A percentile compares a stretch with the other conserved stretches of the same genome.
Conservation (phyloP, 129 eudicot species). For the Flaveria ramosissima region DNA sequence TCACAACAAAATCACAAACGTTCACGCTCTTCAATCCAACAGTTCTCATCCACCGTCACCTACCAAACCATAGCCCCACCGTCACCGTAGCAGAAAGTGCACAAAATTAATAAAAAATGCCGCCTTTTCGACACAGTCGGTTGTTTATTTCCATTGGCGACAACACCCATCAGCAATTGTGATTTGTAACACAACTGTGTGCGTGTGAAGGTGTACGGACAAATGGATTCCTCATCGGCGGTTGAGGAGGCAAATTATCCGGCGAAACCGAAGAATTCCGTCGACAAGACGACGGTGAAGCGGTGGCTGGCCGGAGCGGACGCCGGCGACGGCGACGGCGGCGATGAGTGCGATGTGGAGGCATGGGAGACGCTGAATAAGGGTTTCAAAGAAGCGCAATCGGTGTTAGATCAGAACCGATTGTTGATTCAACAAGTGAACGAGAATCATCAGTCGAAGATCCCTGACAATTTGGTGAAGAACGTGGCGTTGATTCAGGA, state of each 20-base stretch:
- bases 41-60: neutral
- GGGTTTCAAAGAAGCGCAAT: slow-evolving; percentile 53
- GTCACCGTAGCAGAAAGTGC: slow-evolving; percentile 31
- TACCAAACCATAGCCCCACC: neutral
- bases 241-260: slow-evolving; percentile 37
- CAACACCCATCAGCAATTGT: neutral
- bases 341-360: slow-evolving; percentile 42
- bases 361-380: slow-evolving; percentile 60
- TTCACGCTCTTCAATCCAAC: neutral
- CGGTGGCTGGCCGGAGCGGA: slow-evolving; percentile 25
- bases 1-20: neutral
- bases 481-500: slow-evolving; percentile 62
- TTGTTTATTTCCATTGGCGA: slow-evolving; percentile 23
- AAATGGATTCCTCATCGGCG: slow-evolving; percentile 40
- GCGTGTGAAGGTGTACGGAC: neutral
- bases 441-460: slow-evolving; percentile 71
- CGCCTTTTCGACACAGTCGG: slow-evolving; percentile 44
- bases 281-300: slow-evolving; percentile 24
- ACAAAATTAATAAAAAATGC: slow-evolving; percentile 25
- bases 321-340: slow-evolving; percentile 29
- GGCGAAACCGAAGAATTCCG: slow-evolving; percentile 13
- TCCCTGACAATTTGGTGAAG: slow-evolving; percentile 61
- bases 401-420: slow-evolving; percentile 62
- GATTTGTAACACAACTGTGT: neutral
- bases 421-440: slow-evolving; percentile 65